Conservation (phyloP, 2,329 filamentous ascomycete genomes). For the Cytospora mali region DNA sequence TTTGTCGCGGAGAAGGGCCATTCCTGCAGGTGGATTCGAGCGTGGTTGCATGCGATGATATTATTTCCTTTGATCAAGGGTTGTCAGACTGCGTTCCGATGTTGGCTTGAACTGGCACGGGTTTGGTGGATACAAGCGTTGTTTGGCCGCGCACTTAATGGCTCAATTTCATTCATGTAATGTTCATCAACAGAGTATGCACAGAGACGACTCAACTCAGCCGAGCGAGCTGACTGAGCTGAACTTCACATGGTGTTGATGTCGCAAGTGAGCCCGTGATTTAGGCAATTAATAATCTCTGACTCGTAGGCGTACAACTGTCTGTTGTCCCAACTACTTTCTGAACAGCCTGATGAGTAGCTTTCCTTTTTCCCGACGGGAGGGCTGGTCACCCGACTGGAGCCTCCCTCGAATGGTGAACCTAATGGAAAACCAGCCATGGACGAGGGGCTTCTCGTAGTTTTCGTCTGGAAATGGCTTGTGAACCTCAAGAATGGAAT, state of each 20-base stretch:
- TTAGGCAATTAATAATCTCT: background rate
- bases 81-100: background rate
- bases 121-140: background rate
- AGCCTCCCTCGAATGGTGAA: no score
- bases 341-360: no score
- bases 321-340: background rate
- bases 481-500: background rate
- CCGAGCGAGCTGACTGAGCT: background rate
- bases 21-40: conserved; percentile 2
- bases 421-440: background rate
- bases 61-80: background rate
- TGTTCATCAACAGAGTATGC: background rate
- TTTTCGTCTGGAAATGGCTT: background rate
- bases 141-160: background rate
- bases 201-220: background rate
- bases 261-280: background rate
- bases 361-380: background rate
- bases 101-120: background rate
- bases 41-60: conserved; percentile 7
- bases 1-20: background rate
- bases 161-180: background rate
- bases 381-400: no score
- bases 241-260: background rate
- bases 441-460: no score
- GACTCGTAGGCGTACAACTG: background rate